phyloP scores from a whole-genome alignment of 768 basidiomycete genomes.

The Amanita jacksonii region DNA sequence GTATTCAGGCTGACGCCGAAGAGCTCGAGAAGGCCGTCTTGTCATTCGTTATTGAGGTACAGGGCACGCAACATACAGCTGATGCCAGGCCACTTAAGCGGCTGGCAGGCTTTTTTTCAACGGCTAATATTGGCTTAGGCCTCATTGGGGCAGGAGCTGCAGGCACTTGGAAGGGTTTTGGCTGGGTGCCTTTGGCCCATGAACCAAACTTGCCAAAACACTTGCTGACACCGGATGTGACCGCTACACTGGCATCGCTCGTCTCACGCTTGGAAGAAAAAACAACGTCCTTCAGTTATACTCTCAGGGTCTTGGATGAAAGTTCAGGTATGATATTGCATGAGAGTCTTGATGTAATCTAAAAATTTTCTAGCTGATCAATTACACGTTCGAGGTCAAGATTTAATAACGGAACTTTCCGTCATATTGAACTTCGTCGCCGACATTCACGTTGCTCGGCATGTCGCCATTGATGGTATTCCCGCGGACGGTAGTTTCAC shows the following conservation, averaged over 20 bases:
- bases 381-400: conserved; percentile 35
- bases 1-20: conserved; percentile 68
- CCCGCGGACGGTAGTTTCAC: conserved; percentile 35
- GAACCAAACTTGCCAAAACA: conserved; percentile 38
- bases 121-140: conserved; percentile 60
- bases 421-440: conserved; percentile 49
- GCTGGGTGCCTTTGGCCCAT: conserved; percentile 56
- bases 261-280: conserved; percentile 41
- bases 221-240: conserved; percentile 39
- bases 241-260: conserved; percentile 42
- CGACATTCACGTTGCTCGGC: conserved; percentile 69
- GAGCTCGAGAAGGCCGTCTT: conserved; percentile 66
- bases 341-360: not conserved
- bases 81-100: conserved; percentile 36
- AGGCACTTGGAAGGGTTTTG: conserved; percentile 78
- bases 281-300: conserved; percentile 29
- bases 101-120: conserved; percentile 50
- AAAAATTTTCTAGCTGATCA: conserved; percentile 25
- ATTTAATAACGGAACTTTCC: conserved; percentile 45
- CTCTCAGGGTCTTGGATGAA: conserved; percentile 23
- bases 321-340: conserved; percentile 25
- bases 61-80: conserved; percentile 37
- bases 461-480: conserved; percentile 77
- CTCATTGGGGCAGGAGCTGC: conserved; percentile 74
- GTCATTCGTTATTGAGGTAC: conserved; percentile 63